Conservation (phyloP, 768 basidiomycete species). For the Leccinum disarticulatum region DNA sequence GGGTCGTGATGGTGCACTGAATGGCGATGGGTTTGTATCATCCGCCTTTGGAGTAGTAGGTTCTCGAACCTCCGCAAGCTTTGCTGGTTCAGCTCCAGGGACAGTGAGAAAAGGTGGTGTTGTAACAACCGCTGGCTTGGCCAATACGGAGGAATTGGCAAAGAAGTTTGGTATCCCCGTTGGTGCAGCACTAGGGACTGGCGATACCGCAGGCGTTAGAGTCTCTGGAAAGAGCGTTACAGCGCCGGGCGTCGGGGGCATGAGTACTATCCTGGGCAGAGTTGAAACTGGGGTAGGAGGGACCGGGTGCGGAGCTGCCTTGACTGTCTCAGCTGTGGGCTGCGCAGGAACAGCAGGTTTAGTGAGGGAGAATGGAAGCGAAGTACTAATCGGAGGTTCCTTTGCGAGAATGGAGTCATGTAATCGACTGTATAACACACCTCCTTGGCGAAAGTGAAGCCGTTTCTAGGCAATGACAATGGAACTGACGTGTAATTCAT, state of each 20-base stretch:
- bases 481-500: too few relatives aligned
- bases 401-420: slow-evolving; percentile 47
- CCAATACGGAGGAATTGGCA: slow-evolving; percentile 46
- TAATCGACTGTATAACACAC: slow-evolving; percentile 35
- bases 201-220: not conserved
- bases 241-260: slow-evolving; percentile 28
- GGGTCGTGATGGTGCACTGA: slow-evolving; percentile 12
- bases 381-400: slow-evolving; percentile 59
- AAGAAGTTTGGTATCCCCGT: slow-evolving; percentile 63
- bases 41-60: slow-evolving; percentile 2
- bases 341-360: slow-evolving; percentile 29
- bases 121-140: slow-evolving; percentile 34
- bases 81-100: slow-evolving; percentile 15
- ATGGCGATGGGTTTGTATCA: slow-evolving; percentile 10
- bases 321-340: slow-evolving; percentile 12
- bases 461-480: slow-evolving; percentile 12
- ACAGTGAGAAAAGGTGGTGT: slow-evolving; percentile 23
- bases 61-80: slow-evolving; percentile 1
- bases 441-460: slow-evolving; percentile 68
- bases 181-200: slow-evolving; percentile 2
- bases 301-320: slow-evolving; percentile 14
- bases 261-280: slow-evolving; percentile 23
- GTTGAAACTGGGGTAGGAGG: slow-evolving; percentile 12
- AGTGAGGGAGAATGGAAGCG: slow-evolving; percentile 66
- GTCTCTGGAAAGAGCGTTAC: slow-evolving; percentile 17